Evolutionary conservation across 202 grass and related monocot genomes (phyloP), one percentile per base, ranked within the genome.

Genomic region (Schoenoplectus triqueter): DNA sequence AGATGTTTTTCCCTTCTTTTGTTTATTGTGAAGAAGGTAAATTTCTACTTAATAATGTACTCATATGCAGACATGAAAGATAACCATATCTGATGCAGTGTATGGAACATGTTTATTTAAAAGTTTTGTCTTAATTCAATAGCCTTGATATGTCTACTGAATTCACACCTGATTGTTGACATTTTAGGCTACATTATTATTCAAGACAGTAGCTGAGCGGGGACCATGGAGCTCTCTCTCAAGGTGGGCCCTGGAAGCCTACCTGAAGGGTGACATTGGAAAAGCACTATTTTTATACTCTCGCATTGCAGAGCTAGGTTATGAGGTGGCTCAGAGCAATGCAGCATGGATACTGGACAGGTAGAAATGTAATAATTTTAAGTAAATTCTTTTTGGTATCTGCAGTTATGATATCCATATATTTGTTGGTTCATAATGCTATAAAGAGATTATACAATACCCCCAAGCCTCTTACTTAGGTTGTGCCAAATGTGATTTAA

Each of bases 271-370:
- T 50, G 93, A 99, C 71, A 88, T 96, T 60, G 97, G 97, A 84
- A 99, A 94, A 88, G 89, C 93, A 73, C 86, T 99, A 62, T 81
- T 99, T 22, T 89, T 99, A 60, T 99, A 99, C 88, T 96, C 90
- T 82, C 93, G 97, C 89, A 96, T 99, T 93, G 97, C 93, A 66
- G 97, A 99, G 80, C 89, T 99, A 85, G 97, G 97, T 76, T 96
- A 96, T 81, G 97, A 99, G 89, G 93, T 99, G 49, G 92, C 93
- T 81, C 97, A 99, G 80, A 99, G 97, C 85, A 99, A 99, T 87
- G 97, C 97, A 72, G 97, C 97, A 7, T 99, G 97, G 97, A 96
- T 99, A 73, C 93, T 99, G 76, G 97, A 99, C 88, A 91, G 87
- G 81, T 83, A 44, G 14, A 59, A 17, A 51, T 14, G 9, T 21